Evolutionary conservation across 345 rosid species (phyloP).

Genomic region (Aquilaria malaccensis): DNA sequence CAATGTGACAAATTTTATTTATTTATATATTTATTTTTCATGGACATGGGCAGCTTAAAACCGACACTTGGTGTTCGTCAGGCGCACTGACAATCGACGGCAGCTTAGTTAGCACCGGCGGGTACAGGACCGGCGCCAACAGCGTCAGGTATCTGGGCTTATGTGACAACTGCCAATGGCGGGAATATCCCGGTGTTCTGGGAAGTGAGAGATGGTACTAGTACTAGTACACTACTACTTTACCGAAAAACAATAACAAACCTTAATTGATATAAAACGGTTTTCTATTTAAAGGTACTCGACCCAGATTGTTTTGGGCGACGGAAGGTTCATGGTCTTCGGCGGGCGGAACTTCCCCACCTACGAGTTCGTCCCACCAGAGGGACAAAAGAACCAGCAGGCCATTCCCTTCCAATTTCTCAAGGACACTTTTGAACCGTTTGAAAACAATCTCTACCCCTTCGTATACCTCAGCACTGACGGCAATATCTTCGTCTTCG

Average conservation of each 20-base stretch:
- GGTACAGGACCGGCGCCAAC: slow-evolving; percentile 46
- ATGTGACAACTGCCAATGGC: slow-evolving; percentile 49
- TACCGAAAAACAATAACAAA: too few relatives aligned
- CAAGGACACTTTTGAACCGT: slow-evolving; percentile 37
- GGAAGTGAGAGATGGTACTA: slow-evolving; percentile 54
- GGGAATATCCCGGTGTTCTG: slow-evolving; percentile 50
- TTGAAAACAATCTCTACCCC: slow-evolving; percentile 84
- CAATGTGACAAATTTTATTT: neutral
- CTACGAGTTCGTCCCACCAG: slow-evolving; percentile 67
- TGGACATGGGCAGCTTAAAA: slow-evolving; percentile 31
- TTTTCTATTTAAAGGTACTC: slow-evolving; percentile 22
- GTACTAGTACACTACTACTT: slow-evolving; percentile 8
- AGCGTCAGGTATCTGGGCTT: slow-evolving; percentile 45
- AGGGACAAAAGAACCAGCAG: slow-evolving; percentile 40
- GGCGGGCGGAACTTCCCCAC: slow-evolving; percentile 71
- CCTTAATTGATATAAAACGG: too few relatives aligned
- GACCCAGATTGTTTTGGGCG: slow-evolving; percentile 65
- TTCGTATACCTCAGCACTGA: slow-evolving; percentile 72
- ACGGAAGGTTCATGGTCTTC: slow-evolving; percentile 62
- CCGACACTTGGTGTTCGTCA: slow-evolving; percentile 93
- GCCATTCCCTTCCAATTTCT: slow-evolving; percentile 37
- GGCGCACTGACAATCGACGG: slow-evolving; percentile 65
- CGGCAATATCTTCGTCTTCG: slow-evolving; percentile 72
- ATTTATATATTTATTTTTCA: neutral
- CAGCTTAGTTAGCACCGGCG: slow-evolving; percentile 64